phyloP scores from a whole-genome alignment of 2,329 filamentous ascomycete genomes.

The Akanthomyces uredinophilus region DNA sequence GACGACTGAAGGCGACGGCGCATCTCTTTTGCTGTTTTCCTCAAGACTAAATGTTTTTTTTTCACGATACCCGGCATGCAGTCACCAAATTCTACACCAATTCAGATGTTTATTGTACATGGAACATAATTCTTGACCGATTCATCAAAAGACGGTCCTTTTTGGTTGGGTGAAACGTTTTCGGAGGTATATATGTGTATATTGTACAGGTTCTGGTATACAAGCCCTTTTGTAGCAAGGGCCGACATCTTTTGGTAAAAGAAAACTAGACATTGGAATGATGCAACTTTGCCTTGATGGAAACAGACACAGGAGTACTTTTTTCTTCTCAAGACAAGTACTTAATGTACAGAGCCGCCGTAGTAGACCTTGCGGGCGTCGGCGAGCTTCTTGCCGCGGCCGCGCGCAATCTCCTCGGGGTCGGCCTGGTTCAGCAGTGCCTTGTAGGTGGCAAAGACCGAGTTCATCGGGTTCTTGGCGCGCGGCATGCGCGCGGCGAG shows the following conservation, averaged over 20 bases:
- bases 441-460: conserved; percentile 83
- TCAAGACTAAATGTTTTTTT: neutral
- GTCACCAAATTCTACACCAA: neutral
- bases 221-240: too few species aligned
- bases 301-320: neutral
- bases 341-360: conserved; percentile 64
- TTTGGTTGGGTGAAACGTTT: too few species aligned
- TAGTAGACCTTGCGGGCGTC: conserved; percentile 98
- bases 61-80: neutral
- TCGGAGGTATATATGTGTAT: neutral
- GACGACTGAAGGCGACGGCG: neutral
- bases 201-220: neutral
- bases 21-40: too few species aligned
- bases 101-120: neutral
- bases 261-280: too few species aligned
- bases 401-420: conserved; percentile 84
- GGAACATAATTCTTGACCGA: too few species aligned
- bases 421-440: conserved; percentile 78
- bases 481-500: conserved; percentile 77
- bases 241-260: too few species aligned
- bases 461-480: conserved; percentile 95
- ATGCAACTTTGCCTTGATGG: neutral
- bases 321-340: too few species aligned
- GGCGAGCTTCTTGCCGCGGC: conserved; percentile 88
- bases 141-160: too few species aligned